phyloP scores from a whole-genome alignment of 139 green algal species.

The Micractinium sp. region DNA sequence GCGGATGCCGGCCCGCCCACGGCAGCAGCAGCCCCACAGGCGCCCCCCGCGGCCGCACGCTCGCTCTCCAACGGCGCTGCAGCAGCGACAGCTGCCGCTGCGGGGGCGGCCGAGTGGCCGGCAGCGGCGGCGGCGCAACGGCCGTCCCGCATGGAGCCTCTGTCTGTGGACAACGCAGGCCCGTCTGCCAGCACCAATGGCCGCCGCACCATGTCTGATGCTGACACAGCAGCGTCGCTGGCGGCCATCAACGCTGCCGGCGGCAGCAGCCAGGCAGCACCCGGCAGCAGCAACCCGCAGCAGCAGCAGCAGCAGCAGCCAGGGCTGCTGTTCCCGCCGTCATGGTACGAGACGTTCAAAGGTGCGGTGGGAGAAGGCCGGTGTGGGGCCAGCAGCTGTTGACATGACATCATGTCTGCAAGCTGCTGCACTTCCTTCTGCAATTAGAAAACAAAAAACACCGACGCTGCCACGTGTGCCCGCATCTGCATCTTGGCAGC shows the following conservation, averaged over 20 bases:
- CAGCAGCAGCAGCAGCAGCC: neutral
- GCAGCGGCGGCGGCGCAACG: neutral
- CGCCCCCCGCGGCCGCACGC: neutral
- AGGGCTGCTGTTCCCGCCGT: conserved; percentile 3
- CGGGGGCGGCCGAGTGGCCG: neutral
- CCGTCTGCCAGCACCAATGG: neutral
- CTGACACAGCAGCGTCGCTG: neutral
- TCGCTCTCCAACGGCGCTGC: neutral
- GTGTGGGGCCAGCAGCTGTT: too few relatives aligned
- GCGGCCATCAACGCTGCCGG: conserved; percentile 21
- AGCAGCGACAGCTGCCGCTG: neutral
- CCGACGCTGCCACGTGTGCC: too few relatives aligned
- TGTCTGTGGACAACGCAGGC: neutral
- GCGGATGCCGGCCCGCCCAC: neutral
- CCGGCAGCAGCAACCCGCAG: neutral
- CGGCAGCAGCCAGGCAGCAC: neutral
- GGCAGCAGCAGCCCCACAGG: neutral
- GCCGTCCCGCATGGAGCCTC: neutral
- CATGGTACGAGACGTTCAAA: conserved; percentile 47
- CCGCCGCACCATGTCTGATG: neutral
- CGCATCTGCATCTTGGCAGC: neutral
- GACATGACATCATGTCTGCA: too few relatives aligned
- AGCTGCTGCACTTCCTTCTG: neutral
- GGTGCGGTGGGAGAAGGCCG: neutral
- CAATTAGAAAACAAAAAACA: neutral